Evolutionary conservation across 2,329 filamentous ascomycete genomes (phyloP).

Genomic region (Stagonosporopsis chrysanthemi): DNA sequence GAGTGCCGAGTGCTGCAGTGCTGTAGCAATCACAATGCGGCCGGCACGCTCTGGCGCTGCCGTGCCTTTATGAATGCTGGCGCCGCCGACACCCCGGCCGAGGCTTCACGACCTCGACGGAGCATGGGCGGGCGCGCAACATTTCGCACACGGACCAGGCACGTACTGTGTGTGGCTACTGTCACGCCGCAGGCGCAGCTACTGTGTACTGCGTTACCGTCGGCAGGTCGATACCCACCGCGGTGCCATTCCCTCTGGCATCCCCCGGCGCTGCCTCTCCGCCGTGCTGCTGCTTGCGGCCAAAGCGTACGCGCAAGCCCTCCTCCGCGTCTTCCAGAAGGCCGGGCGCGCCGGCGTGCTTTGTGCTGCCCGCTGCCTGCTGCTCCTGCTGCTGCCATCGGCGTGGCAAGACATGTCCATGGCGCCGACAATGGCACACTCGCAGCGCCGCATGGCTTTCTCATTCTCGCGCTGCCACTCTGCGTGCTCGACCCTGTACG

Average conservation of each 20-base stretch:
- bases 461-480: neutral
- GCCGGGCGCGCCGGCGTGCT: constrained; percentile 14
- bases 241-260: constrained; percentile 11
- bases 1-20: too few species aligned
- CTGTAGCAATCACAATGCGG: neutral
- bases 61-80: constrained; percentile 9
- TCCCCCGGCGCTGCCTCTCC: constrained; percentile 11
- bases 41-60: neutral
- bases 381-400: neutral
- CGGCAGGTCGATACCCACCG: constrained; percentile 9
- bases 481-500: constrained; percentile 5
- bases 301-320: constrained; percentile 4
- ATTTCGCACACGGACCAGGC: constrained; percentile 1
- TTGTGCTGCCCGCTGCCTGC: neutral
- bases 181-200: constrained; percentile 14
- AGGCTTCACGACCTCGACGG: constrained; percentile 1
- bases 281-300: constrained; percentile 10
- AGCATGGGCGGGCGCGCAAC: constrained; percentile 4
- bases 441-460: constrained; percentile 2
- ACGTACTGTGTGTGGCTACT: too few species aligned
- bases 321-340: constrained; percentile 10
- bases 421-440: neutral
- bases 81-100: constrained; percentile 5
- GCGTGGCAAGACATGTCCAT: neutral
- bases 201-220: constrained; percentile 1